phyloP scores from a whole-genome alignment of 208 protist genomes.

The Leishmania guyanensis region DNA sequence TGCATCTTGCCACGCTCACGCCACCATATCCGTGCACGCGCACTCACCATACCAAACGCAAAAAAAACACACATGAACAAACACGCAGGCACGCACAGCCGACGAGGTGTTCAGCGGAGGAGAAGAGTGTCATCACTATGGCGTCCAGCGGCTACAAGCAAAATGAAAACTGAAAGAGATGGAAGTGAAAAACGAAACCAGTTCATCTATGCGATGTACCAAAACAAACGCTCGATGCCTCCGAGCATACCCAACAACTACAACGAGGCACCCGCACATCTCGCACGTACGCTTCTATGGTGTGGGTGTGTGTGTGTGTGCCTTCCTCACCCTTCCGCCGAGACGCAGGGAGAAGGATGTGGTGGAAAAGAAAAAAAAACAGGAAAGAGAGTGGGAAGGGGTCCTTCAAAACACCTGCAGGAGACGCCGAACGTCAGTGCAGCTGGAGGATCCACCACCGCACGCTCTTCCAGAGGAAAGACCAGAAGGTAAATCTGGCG shows the following conservation, averaged over 20 bases:
- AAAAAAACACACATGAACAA: neutral
- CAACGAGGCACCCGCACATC: neutral
- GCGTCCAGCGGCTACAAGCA: neutral
- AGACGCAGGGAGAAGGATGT: neutral
- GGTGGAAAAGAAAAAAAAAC: neutral
- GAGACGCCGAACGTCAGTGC: neutral
- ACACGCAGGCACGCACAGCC: neutral
- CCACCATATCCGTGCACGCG: neutral
- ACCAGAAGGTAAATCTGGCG: neutral
- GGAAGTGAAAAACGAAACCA: slow-evolving; percentile 3
- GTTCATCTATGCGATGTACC: slow-evolving; percentile 10
- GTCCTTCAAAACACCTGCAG: neutral
- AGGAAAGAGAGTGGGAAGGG: neutral
- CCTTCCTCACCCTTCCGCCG: neutral
- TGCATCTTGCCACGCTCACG: neutral
- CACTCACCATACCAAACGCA: neutral
- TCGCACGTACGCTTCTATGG: slow-evolving; percentile 13
- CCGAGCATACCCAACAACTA: neutral
- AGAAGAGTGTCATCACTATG: neutral
- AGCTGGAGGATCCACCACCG: neutral
- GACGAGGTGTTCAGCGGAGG: neutral
- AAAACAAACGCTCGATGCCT: neutral
- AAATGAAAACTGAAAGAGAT: slow-evolving; percentile 7
- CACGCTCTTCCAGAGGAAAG: neutral
- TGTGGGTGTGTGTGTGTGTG: neutral